Evolutionary conservation across 495 filamentous ascomycete genomes (phyloP).

Genomic region (Penicillium lagena): DNA sequence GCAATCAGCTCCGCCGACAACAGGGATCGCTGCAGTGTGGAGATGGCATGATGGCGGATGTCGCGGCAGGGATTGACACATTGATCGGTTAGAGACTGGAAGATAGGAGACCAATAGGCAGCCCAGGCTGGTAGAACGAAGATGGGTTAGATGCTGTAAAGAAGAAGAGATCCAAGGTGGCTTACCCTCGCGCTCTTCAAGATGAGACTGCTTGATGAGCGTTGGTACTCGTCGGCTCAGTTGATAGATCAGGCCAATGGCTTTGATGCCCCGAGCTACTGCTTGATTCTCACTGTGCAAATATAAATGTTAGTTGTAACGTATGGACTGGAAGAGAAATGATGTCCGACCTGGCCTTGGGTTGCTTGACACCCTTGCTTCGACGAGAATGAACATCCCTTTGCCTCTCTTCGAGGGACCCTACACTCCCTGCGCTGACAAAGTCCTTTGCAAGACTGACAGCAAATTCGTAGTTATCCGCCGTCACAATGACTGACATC

Average conservation of each 20-base stretch:
- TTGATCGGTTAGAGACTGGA: slow-evolving; percentile 79
- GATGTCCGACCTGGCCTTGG: slow-evolving; percentile 51
- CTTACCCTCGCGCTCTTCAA: slow-evolving; percentile 78
- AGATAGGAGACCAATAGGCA: slow-evolving; percentile 95
- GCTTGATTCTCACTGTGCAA: slow-evolving; percentile 58
- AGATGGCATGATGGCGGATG: slow-evolving; percentile 81
- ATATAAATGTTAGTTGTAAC: slow-evolving; percentile 2
- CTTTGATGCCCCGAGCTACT: slow-evolving; percentile 71
- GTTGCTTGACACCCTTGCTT: slow-evolving; percentile 47
- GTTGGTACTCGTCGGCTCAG: slow-evolving; percentile 74
- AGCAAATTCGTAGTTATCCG: slow-evolving; percentile 89
- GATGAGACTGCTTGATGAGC: slow-evolving; percentile 86
- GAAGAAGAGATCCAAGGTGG: background rate
- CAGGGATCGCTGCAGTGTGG: slow-evolving; percentile 79
- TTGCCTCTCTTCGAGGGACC: slow-evolving; percentile 72
- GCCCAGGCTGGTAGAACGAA: slow-evolving; percentile 65
- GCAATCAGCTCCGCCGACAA: slow-evolving; percentile 75
- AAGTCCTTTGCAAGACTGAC: slow-evolving; percentile 84
- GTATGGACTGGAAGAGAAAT: too few species aligned
- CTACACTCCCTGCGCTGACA: slow-evolving; percentile 75
- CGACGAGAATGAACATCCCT: slow-evolving; percentile 52
- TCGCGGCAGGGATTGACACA: slow-evolving; percentile 94
- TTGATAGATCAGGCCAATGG: slow-evolving; percentile 71
- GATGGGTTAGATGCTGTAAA: slow-evolving; percentile 7
- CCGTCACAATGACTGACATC: slow-evolving; percentile 69